A percentile compares a stretch with the other conserved stretches of the same genome.
Evolutionary conservation across 2,329 filamentous ascomycete species (phyloP).

Genomic region (Emericellopsis atlantica): DNA sequence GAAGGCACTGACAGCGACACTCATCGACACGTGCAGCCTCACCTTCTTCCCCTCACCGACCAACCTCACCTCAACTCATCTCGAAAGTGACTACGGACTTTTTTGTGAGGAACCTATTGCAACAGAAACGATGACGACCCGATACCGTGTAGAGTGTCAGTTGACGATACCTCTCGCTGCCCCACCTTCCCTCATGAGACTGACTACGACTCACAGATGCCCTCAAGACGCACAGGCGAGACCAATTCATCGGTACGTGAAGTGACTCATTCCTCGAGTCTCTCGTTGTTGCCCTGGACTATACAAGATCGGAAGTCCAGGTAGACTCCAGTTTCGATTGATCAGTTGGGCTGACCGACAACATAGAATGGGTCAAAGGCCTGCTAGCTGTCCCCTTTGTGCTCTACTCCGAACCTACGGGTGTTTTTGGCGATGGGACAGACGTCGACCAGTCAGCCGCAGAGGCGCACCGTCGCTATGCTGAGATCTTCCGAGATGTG

Average conservation of each 20-base stretch:
- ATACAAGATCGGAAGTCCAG: too few species aligned
- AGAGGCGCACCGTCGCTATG: constrained; percentile 77
- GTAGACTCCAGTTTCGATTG: neutral
- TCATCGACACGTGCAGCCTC: too few species aligned
- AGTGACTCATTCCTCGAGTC: neutral
- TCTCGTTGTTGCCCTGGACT: constrained; percentile 1
- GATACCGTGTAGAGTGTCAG: constrained; percentile 65
- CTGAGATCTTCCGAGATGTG: constrained; percentile 89
- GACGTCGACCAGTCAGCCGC: constrained; percentile 56
- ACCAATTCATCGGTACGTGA: constrained; percentile 66
- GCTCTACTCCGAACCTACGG: constrained; percentile 86
- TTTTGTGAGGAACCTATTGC: neutral
- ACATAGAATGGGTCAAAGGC: constrained; percentile 86
- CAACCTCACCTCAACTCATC: neutral
- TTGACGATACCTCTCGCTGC: constrained; percentile 6
- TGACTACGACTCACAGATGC: constrained; percentile 29
- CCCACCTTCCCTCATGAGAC: neutral
- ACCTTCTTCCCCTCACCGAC: neutral
- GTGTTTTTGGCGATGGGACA: constrained; percentile 60
- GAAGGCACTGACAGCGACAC: neutral
- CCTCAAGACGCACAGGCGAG: constrained; percentile 73
- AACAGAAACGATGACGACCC: constrained; percentile 37
- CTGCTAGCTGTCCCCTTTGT: constrained; percentile 93
- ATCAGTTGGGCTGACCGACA: neutral
- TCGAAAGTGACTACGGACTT: neutral